A percentile compares a stretch with the other conserved stretches of the same genome.
phyloP scores from a whole-genome alignment of 176 grass and related monocot species.

The Miscanthus lutarioriparius region DNA sequence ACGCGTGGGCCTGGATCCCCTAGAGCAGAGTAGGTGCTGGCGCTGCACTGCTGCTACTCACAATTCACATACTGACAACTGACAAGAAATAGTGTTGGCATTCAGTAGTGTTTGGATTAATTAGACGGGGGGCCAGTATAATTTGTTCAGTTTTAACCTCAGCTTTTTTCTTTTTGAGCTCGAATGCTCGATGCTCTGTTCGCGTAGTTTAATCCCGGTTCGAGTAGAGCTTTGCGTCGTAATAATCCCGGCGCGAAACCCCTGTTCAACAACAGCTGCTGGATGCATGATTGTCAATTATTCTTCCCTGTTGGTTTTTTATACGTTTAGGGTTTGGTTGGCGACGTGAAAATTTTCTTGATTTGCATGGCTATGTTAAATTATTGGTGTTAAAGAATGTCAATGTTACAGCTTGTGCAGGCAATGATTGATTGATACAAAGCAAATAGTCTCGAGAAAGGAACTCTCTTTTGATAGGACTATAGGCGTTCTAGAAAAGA shows the following conservation, averaged over 20 bases:
- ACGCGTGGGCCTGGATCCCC: background rate
- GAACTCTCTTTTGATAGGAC: background rate
- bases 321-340: background rate
- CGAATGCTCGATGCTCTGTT: background rate
- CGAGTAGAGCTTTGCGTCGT: slow-evolving; percentile 2
- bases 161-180: background rate
- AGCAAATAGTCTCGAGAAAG: background rate
- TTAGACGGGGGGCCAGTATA: background rate
- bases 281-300: slow-evolving; percentile 37
- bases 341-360: background rate
- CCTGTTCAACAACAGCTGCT: slow-evolving; percentile 24
- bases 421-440: slow-evolving; percentile 17
- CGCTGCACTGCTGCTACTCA: too few relatives aligned
- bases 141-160: background rate
- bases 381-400: background rate
- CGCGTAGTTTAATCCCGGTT: slow-evolving; percentile 9
- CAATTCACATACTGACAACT: too few relatives aligned
- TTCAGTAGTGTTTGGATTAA: too few relatives aligned
- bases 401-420: slow-evolving; percentile 19
- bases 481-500: too few relatives aligned
- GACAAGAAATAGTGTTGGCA: too few relatives aligned
- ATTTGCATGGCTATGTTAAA: background rate
- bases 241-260: slow-evolving; percentile 20
- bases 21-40: background rate
- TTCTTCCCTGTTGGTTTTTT: background rate